Evolutionary conservation across 441 rosid species (phyloP).

Genomic region (Syzygium syzygioides): DNA sequence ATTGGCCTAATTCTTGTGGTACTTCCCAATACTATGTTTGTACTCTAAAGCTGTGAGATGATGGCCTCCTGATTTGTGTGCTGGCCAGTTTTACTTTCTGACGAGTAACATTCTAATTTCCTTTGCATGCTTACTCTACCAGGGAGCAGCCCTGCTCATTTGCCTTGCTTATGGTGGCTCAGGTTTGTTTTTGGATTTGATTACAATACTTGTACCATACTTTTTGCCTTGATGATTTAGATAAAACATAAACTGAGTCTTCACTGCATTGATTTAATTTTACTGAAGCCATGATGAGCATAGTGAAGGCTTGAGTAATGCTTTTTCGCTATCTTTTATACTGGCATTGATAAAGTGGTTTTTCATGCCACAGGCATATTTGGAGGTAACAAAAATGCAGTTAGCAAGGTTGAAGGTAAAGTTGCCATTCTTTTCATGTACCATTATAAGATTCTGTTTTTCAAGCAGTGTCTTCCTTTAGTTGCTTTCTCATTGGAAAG

Average conservation of each 20-base stretch:
- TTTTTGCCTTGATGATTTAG: background rate
- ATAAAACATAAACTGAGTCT: background rate
- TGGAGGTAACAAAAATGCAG: conserved; percentile 15
- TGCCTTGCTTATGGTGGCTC: conserved; percentile 29
- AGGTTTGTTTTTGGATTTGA: conserved; percentile 24
- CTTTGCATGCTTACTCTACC: background rate
- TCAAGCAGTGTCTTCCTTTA: background rate
- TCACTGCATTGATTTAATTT: background rate
- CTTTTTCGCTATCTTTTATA: background rate
- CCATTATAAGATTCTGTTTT: background rate
- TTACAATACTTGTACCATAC: background rate
- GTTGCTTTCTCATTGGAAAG: background rate
- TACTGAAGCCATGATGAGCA: background rate
- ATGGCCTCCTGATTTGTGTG: background rate
- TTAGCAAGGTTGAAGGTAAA: conserved; percentile 35
- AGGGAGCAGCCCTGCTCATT: conserved; percentile 34
- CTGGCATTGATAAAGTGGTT: background rate
- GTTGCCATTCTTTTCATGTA: background rate
- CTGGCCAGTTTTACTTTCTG: background rate
- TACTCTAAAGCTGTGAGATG: background rate
- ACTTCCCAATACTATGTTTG: background rate
- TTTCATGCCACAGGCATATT: conserved; percentile 19
- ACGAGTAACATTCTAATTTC: background rate
- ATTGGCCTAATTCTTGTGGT: conserved; percentile 30
- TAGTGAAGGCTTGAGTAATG: background rate